Base-by-base conservation (phyloP, 768 basidiomycete genomes). In the Terana coerulea region DNA sequence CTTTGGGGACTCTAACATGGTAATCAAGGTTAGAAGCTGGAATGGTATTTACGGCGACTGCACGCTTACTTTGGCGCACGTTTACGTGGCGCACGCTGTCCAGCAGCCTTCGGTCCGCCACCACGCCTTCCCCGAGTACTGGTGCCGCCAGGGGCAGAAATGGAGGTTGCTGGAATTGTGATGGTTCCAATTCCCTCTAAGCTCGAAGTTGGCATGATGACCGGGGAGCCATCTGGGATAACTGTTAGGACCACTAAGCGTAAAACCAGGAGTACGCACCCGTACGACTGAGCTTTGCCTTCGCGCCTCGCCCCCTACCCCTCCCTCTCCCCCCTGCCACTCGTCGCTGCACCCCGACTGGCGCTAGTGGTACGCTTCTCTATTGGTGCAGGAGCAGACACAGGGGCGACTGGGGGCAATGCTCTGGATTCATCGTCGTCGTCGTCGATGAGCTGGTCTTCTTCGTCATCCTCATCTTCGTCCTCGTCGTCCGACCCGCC, bases 391-490 rank as follows among this genome's bases (percentile, higher is more conserved):
- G 65, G 54, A 35, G 61, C 51, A 19, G 65, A 61, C 17, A 67
- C 64, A 53, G 65, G 52, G 37, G 63, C 49, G 17, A 65, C 60
- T 12, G 68, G 47, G 9, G 58, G 34, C 9, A 54, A 51, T 26
- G 60, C 49, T 31, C 52, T 46, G 0, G 49, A 42, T 4, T 64
- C 75, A 37, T 75, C 67, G 52, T 78, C 77, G 46, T 85, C 84
- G 53, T 88, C 88, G 66, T 91, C 88, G 58, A 89, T 84, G 57
- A 90, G 78, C 59, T 89, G 82, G 70, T 91, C 88, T 68, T 88
- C 86, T 64, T 87, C 81, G 36, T 83, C 81, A 30, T 87, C 86
- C 2, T 54, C 53, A 0, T 78, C 78, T 28, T 86, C 84, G 7
- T 80, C 83, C 10, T 78, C 78, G 14, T 75, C 78, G 29, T 83